These are phyloP conservation scores for Solanum habrochaites DNA, from an alignment of 257 asterid genomes.

Conservation along the genomic window DNA sequence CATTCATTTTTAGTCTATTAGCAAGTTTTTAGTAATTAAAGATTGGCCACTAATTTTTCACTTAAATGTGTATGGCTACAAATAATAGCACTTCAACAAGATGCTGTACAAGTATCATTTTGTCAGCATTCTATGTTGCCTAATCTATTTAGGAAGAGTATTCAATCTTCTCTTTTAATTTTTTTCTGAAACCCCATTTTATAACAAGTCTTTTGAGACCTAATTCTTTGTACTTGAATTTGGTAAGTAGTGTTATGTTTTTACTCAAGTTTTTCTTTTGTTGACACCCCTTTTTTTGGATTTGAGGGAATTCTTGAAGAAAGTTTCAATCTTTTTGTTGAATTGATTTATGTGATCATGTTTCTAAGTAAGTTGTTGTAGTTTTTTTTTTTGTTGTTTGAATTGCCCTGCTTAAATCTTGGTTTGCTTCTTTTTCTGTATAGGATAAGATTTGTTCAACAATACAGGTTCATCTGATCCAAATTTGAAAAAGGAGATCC, in stretches of 20 bases:
- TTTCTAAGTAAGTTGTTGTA: neutral
- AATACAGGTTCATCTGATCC: neutral
- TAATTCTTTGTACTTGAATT: slow-evolving; percentile 1
- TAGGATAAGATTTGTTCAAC: neutral
- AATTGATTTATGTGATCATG: neutral
- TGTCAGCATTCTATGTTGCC: neutral
- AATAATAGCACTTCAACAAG: neutral
- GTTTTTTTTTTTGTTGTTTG: neutral
- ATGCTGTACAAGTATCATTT: neutral
- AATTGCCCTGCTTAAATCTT: neutral
- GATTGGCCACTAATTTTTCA: neutral
- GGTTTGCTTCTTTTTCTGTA: neutral
- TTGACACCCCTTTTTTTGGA: neutral
- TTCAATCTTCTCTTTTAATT: neutral
- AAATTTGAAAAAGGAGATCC: neutral
- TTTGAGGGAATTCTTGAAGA: neutral
- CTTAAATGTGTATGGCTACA: neutral
- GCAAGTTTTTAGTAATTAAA: neutral
- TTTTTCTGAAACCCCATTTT: slow-evolving; percentile 2
- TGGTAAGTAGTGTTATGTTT: neutral
- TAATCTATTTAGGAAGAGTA: neutral
- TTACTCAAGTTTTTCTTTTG: neutral
- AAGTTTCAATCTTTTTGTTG: neutral
- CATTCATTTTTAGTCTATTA: neutral
- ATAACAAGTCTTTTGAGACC: neutral